A percentile compares a stretch with the other conserved stretches of the same genome.
These are phyloP conservation scores for Sporothrix globosa DNA, from an alignment of 2,329 filamentous ascomycete species.

Conservation along the genomic window DNA sequence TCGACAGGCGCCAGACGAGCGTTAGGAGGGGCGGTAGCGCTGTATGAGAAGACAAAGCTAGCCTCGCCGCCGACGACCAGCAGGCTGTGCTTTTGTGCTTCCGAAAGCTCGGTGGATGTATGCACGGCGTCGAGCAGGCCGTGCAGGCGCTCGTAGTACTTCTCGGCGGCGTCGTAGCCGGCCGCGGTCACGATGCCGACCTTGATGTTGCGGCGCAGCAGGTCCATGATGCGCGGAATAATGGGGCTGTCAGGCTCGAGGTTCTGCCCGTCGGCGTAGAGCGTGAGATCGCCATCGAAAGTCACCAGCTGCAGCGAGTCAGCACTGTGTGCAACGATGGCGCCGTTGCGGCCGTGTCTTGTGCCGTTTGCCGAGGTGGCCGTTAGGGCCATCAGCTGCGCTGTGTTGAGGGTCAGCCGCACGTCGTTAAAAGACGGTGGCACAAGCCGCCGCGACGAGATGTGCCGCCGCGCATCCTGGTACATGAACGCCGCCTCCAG, in stretches of 20 bases:
- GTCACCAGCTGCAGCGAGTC: constrained; percentile 75
- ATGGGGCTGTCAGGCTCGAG: constrained; percentile 76
- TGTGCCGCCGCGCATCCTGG: constrained; percentile 83
- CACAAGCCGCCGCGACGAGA: constrained; percentile 89
- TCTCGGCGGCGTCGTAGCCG: constrained; percentile 84
- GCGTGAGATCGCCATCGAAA: constrained; percentile 95
- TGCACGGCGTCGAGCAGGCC: constrained; percentile 82
- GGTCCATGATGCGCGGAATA: constrained; percentile 67
- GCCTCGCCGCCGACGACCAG: constrained; percentile 95
- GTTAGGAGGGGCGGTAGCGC: constrained; percentile 63
- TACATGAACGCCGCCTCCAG: constrained; percentile 89
- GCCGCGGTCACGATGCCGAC: constrained; percentile 97
- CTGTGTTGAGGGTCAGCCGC: constrained; percentile 88
- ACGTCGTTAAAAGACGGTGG: constrained; percentile 97
- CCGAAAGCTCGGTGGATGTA: constrained; percentile 53
- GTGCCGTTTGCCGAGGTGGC: constrained; percentile 52
- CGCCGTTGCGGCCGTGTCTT: neutral
- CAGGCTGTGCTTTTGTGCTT: constrained; percentile 72
- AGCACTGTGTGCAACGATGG: neutral
- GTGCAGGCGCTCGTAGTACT: constrained; percentile 84
- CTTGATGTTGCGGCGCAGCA: constrained; percentile 76
- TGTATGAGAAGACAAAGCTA: constrained; percentile 90
- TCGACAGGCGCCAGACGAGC: constrained; percentile 71
- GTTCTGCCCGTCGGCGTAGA: constrained; percentile 88
- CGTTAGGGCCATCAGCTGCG: constrained; percentile 82